Evolutionary conservation across 768 basidiomycete genomes (phyloP).

Genomic region (Termitomyces sp.): DNA sequence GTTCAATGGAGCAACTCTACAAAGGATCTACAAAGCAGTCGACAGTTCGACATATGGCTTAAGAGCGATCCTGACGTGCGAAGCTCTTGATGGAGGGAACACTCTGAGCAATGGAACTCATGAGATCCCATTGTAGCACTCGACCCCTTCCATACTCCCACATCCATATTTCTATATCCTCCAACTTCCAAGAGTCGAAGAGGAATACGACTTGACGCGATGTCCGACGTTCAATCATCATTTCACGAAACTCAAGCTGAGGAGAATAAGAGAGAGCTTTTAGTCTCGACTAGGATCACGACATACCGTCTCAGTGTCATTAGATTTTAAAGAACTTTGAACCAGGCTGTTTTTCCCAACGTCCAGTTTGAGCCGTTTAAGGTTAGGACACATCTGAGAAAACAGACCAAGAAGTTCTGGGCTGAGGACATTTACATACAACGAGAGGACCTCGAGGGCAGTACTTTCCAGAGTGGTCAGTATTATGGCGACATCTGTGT

Average conservation of each 20-base stretch:
- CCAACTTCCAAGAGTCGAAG: slow-evolving; percentile 20
- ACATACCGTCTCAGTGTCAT: neutral
- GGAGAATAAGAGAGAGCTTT: neutral
- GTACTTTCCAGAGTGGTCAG: slow-evolving; percentile 17
- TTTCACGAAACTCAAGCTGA: neutral
- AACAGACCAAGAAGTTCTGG: slow-evolving; percentile 22
- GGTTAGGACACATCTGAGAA: slow-evolving; percentile 17
- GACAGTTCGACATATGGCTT: too few relatives aligned
- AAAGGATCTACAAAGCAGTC: too few relatives aligned
- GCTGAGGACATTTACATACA: slow-evolving; percentile 15
- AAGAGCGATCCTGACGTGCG: too few relatives aligned
- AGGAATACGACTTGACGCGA: neutral
- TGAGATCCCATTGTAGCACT: slow-evolving; percentile 17
- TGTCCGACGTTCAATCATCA: slow-evolving; percentile 12
- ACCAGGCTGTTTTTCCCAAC: slow-evolving; percentile 10
- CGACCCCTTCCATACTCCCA: slow-evolving; percentile 22
- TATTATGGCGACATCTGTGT: slow-evolving; percentile 16
- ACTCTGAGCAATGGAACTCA: slow-evolving; percentile 18
- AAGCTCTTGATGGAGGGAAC: neutral
- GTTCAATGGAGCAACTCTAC: too few relatives aligned
- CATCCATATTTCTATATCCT: slow-evolving; percentile 20
- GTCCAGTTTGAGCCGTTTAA: slow-evolving; percentile 18
- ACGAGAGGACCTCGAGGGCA: slow-evolving; percentile 17
- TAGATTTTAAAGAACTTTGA: neutral
- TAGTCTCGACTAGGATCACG: neutral